These are phyloP conservation scores for Withania somnifera DNA, from an alignment of 305 asterid species.

Conservation along the genomic window DNA sequence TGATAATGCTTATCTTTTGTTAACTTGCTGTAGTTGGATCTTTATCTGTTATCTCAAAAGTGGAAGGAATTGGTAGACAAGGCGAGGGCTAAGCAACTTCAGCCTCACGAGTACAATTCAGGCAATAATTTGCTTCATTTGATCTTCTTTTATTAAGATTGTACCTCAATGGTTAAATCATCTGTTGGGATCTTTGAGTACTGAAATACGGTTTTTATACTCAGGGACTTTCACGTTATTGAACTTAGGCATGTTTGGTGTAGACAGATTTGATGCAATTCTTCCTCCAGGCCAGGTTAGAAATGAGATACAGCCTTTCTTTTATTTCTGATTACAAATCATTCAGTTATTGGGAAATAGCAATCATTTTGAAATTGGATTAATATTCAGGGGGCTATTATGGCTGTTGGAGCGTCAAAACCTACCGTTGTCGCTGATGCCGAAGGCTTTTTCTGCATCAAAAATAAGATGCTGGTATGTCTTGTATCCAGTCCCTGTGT, in stretches of 20 bases:
- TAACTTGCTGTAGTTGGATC: slow-evolving; percentile 63
- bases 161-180: neutral
- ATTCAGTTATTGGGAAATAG: neutral
- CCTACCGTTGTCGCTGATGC: slow-evolving; percentile 56
- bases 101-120: slow-evolving; percentile 85
- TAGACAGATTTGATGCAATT: slow-evolving; percentile 91
- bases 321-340: neutral
- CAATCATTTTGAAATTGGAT: slow-evolving; percentile 4
- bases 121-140: slow-evolving; percentile 26
- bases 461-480: slow-evolving; percentile 65
- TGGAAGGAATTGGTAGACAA: slow-evolving; percentile 94
- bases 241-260: slow-evolving; percentile 96
- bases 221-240: slow-evolving; percentile 84
- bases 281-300: slow-evolving; percentile 97
- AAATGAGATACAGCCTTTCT: neutral
- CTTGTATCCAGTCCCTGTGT: neutral
- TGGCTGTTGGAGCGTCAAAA: slow-evolving; percentile 97
- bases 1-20: slow-evolving; percentile 4
- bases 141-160: neutral
- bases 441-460: slow-evolving; percentile 58
- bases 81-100: slow-evolving; percentile 93
- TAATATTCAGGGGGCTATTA: slow-evolving; percentile 75
- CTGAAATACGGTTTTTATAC: neutral
- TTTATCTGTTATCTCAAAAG: slow-evolving; percentile 73
- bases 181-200: neutral